Conservation (phyloP, 805 yeast species). For the Candida maesae region DNA sequence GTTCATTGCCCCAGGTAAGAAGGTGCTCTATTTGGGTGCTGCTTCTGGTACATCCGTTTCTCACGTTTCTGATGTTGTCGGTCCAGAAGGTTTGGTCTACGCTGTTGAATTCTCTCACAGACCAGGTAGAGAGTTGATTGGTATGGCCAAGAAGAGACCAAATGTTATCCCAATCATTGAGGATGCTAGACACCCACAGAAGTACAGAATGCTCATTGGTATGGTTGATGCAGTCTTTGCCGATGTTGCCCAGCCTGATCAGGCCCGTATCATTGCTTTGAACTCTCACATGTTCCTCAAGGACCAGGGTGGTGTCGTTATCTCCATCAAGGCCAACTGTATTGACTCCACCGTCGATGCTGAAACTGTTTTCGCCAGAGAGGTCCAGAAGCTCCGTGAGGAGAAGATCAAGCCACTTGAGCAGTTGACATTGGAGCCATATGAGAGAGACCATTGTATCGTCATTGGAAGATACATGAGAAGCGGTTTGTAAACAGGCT, state of each 20-base stretch:
- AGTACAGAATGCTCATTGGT: slow-evolving; percentile 97
- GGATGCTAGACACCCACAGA: slow-evolving; percentile 99
- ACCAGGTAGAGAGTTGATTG: slow-evolving; percentile 98
- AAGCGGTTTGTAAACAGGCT: slow-evolving; percentile 65
- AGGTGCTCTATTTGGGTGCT: slow-evolving; percentile 96
- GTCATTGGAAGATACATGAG: slow-evolving; percentile 96
- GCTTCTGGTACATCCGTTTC: slow-evolving; percentile 99
- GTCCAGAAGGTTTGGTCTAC: slow-evolving; percentile 98
- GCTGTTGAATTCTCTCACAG: slow-evolving; percentile 99
- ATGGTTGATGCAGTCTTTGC: slow-evolving; percentile 99
- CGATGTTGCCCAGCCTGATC: slow-evolving; percentile 99
- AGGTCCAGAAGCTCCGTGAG: slow-evolving; percentile 97
- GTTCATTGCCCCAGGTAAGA: slow-evolving; percentile 96
- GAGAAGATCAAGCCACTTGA: slow-evolving; percentile 98
- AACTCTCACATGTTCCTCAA: slow-evolving; percentile 97
- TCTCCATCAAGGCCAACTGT: slow-evolving; percentile 99
- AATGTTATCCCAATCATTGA: slow-evolving; percentile 98
- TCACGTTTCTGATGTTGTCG: slow-evolving; percentile 97
- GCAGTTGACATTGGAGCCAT: slow-evolving; percentile 98
- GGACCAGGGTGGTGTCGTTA: slow-evolving; percentile 98
- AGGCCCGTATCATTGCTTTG: slow-evolving; percentile 98
- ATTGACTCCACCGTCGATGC: slow-evolving; percentile 99
- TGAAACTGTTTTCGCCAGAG: slow-evolving; percentile 98
- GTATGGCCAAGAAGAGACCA: slow-evolving; percentile 99
- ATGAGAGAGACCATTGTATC: slow-evolving; percentile 99